Evolutionary conservation across 2,329 filamentous ascomycete species (phyloP), one percentile per base, ranked within the genome.

Genomic region (Juglanconis sp.): DNA sequence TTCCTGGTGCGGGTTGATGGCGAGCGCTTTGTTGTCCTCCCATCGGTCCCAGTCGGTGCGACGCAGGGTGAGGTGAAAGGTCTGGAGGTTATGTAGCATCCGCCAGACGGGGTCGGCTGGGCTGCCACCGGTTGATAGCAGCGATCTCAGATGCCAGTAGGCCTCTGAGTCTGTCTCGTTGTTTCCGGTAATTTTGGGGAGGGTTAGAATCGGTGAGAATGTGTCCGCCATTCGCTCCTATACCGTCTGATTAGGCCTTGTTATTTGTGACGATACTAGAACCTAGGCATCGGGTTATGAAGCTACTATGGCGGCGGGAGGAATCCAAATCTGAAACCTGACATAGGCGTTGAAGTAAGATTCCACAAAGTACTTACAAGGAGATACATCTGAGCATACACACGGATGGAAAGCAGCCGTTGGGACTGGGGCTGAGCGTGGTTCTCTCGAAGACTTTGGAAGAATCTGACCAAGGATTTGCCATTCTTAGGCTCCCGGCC

Each of bases 51-150:
- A 63, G 36, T 63, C 57, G 7, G 24, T 36, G 13, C 53, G 57
- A 5, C 61, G 53, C 17, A 63, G 30, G 9, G 61, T 60, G 10
- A 63, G 35, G 24, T 56, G 61, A 9, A 63, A 35, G 3, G 54
- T 34, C 30, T 48, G 24, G 17, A 63, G 44, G 30, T 50, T 49
- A 47, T 47, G n/a, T 5, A 57, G 15, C 8, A 44, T n/a, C 4
- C 46, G 30, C 57, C 52, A 54, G 10, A 47, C 30, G 10, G 52
- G 57, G 3, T 59, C 52, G 5, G 36, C 30, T 13, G 52, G 57
- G 10, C 51, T 11, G 13, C 38, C 4, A 5, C 49, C 56, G 9
- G 13, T 36, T 10, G 49, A 40, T 4, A 53, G 49, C 13, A 50
- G 40, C 3, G 15, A n/a, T 9, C 34, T 13, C 24, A 52, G 30